Evolutionary conservation across 495 filamentous ascomycete genomes (phyloP), one percentile per base, ranked within the genome.

Genomic region (Penicillium goetzii): DNA sequence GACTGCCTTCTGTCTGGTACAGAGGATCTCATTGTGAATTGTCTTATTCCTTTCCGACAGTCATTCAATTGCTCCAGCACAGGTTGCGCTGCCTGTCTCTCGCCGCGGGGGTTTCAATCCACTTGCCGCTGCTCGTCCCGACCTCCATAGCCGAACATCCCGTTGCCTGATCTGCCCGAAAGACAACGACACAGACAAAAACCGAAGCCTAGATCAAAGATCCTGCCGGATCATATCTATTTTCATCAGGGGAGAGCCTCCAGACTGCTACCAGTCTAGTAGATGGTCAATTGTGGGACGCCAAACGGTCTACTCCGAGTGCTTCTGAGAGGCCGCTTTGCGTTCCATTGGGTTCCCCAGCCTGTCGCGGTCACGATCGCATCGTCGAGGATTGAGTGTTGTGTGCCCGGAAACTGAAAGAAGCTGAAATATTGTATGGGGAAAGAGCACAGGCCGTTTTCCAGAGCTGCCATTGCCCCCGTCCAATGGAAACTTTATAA

Each of bases 321-420:
- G 64, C 59, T 80, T 53, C 50, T 28, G 80, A 80, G 80, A 80
- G 78, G 74, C 79, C 79, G 78, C 70, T 81, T 81, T 80, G 80
- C 80, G 78, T 82, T 81, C 79, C 79, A 80, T 80, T 74, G 74
- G 78, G 76, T 78, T 80, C 78, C 76, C 74, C 78, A 79, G 75
- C 78, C 77, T 78, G 62, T 61, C 50, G 61, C 56, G 56, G 25
- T 61, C 19, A 63, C 36, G 55, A 54, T 45, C 51, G 53, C 28
- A 21, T 51, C 43, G 47, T 59, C n/a, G 34, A 51, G 47, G 19
- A 51, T 11, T 30, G 15, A 51, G 12, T 7, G 7, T 51, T 28
- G 12, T 28, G 12, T 26, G 12, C 8, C 25, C 43, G 43, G 43
- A 30, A 19, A 56, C 59, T 54, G 11, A 49, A 53, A 23, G 43